Evolutionary conservation across 1,139 yeast species (phyloP), one percentile per base, ranked within the genome.

Genomic region (Protomyces inouyei): DNA sequence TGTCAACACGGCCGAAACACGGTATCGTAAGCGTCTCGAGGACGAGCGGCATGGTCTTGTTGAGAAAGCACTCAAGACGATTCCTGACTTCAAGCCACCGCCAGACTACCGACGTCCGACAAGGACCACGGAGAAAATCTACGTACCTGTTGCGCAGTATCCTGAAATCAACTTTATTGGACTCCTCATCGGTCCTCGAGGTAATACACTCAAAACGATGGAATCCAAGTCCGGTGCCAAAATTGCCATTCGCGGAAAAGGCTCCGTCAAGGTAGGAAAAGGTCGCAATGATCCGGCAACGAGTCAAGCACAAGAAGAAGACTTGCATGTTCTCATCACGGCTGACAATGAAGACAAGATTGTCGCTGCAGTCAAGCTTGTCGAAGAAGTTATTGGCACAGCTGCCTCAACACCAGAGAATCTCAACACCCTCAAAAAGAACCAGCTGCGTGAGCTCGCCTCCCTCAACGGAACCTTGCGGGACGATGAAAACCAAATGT

Each of bases 181-280:
- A 0, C 80, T 88, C 64, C 78, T 95, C 46, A 77, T 95, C 65
- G 99, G 99, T 0, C 98, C 99, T 38, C 85, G 99, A 79, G 99
- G 98, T 23, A 87, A 88, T 71, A 93, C 97, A 0, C 77, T 92
- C 70, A 83, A 89, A 68, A 84, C 85, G 70, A 77, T 95, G 76
- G 96, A 92, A 77, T 76, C 84, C 3, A 76, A 83, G 64, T 76
- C 82, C 9, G 89, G 88, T 0, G 86, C 85, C 12, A 77, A 78
- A 65, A 76, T 85, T 57, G 75, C 79, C 4, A 77, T 84, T 35
- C 72, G 75, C 38, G 76, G 79, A 0, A 76, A 74, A 71, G 99
- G 99, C 0, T 91, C 98, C 0, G 95, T 91, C 23, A 93, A 93
- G 72, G 96, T 90, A 72, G 98, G 98, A 52, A 87, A 86, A 73